Base-by-base conservation (phyloP, 495 filamentous ascomycete genomes). In the Hyphodiscus hymeniophilus region DNA sequence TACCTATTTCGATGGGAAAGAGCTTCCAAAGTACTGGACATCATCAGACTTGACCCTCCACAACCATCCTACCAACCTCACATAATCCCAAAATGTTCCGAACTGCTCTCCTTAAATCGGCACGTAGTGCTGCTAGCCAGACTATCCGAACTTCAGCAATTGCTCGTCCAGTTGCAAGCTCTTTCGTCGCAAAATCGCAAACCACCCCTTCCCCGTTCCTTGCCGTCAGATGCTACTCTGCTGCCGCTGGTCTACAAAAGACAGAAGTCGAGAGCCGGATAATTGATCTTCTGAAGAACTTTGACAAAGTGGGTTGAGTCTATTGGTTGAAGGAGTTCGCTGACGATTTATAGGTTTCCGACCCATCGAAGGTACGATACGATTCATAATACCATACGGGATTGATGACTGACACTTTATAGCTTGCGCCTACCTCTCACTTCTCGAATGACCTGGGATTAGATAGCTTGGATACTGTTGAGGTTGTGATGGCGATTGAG, bases 401-500 rank as follows among this genome's bases (percentile, higher is more conserved):
- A 59, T 57, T 65, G 31, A 65, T 42, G 33, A 38, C 11, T n/a
- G n/a, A n/a, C n/a, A n/a, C n/a, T n/a, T 21, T 45, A 42, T 60
- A 98, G 92, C 82, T 96, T 57, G 87, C 76, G 55, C 71, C 74
- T 38, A 73, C 68, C 34, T 84, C 92, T 23, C 87, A 96, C 78
- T 98, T 98, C 68, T 71, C 87, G 46, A 96, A 95, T 62, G 92
- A 98, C 70, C 80, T 98, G 39, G 94, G 89, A 48, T 69, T 98
- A 57, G 92, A 98, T 73, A 94, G 86, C 73, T 75, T 98, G 65
- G 92, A 98, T 65, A 95, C 90, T 41, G 92, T 98, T 44, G 92
- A 98, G 76, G 90, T 98, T 56, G 94, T 98, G 51, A 98, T 98
- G 92, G 92, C 92, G 52, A 96, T 98, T 70, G 92, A 98, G 77